Evolutionary conservation across 306 rosid species (phyloP).

Genomic region (Dryas octopetala): DNA sequence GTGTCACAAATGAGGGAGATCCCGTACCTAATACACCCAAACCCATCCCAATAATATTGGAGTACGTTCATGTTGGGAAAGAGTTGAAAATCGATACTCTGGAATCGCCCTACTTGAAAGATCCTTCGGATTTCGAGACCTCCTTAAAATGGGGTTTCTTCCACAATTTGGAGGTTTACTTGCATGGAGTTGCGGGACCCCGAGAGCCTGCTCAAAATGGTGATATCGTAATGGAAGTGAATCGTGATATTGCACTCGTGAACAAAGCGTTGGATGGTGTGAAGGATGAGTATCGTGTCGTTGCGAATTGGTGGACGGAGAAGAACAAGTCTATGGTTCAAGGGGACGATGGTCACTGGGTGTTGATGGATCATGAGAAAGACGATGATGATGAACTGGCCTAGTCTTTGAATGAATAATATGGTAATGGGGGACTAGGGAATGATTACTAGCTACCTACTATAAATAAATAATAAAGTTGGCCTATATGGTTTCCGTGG

Average conservation of each 20-base stretch:
- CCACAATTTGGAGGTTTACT: conserved; percentile 12
- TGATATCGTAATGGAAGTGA: not conserved
- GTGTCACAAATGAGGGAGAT: conserved; percentile 1
- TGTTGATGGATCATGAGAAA: conserved; percentile 12
- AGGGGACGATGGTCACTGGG: conserved; percentile 20
- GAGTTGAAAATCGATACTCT: conserved; percentile 1
- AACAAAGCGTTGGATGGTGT: conserved; percentile 15
- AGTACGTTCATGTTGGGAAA: conserved; percentile 1
- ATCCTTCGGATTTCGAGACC: not conserved
- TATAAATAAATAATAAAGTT: too few species aligned
- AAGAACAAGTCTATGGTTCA: conserved; percentile 27
- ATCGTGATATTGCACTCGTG: conserved; percentile 12
- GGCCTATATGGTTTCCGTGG: too few species aligned
- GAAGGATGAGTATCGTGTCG: conserved; percentile 7
- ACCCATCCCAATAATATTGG: not conserved
- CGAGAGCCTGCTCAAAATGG: not conserved
- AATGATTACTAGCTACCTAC: too few species aligned
- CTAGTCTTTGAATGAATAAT: too few species aligned
- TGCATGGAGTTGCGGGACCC: conserved; percentile 9
- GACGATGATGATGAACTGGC: not conserved
- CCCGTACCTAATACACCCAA: not conserved
- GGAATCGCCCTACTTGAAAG: conserved; percentile 7
- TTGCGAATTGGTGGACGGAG: conserved; percentile 16
- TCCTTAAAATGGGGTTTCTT: too few species aligned
- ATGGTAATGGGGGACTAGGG: too few species aligned